Conservation (phyloP, 345 rosid species). For the Eutrema yunnanense region DNA sequence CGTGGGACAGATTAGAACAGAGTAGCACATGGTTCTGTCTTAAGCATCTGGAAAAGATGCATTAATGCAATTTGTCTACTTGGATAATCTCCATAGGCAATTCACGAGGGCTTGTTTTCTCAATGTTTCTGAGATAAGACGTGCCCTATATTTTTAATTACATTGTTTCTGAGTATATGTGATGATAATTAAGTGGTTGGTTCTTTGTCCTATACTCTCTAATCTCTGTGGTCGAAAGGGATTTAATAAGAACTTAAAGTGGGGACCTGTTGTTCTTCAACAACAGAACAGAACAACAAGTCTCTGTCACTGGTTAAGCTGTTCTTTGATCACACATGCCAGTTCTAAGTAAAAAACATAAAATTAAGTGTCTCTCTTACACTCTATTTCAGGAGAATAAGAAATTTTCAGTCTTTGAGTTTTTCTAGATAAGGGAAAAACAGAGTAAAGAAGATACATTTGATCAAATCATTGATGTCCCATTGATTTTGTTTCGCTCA, state of each 20-base stretch:
- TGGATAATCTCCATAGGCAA: not conserved
- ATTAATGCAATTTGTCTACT: not conserved
- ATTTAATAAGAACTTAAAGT: not conserved
- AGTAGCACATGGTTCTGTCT: not conserved
- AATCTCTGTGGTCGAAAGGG: not conserved
- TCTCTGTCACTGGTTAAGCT: not conserved
- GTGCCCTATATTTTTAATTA: no score
- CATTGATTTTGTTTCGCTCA: not conserved
- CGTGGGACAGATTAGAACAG: no score
- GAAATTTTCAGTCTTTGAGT: not conserved
- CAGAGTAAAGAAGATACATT: no score
- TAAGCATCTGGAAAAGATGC: not conserved
- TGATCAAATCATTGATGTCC: not conserved
- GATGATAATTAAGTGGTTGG: not conserved
- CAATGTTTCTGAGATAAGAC: not conserved
- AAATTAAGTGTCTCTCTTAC: not conserved
- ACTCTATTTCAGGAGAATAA: not conserved
- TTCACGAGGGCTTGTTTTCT: slow-evolving; percentile 19
- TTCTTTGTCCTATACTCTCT: not conserved
- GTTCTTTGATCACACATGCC: not conserved
- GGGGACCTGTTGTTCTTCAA: slow-evolving; percentile 13
- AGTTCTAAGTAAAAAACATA: no score
- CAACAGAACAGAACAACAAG: slow-evolving; percentile 1
- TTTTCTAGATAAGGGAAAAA: not conserved
- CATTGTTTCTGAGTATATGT: no score